Base-by-base conservation (phyloP, 2,329 filamentous ascomycete genomes). In the Stenocarpella maydis region DNA sequence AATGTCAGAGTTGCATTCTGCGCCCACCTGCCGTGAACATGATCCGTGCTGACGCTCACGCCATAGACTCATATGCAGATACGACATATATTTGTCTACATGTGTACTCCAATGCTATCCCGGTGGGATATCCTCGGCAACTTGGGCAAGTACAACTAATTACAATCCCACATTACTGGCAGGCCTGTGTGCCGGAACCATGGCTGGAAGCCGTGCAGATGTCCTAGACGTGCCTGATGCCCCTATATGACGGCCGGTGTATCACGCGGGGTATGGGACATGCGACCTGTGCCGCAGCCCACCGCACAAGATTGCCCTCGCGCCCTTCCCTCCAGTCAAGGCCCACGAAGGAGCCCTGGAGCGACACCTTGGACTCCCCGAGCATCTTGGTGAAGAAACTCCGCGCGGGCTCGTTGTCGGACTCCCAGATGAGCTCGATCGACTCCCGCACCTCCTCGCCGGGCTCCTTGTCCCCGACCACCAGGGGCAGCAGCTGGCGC, bases 251-350 rank as follows among this genome's bases (percentile, higher is more conserved):
- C n/a, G 19, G 43, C 12, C 24, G 2, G 9, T 49, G 41, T 3
- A 24, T 49, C 28, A 28, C 43, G 2, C 58, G 58, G 9, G 58
- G 58, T n/a, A 19, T 21, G 28, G 58, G 58, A 26, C 28, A 34
- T 12, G 58, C 41, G 3, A 15, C 28, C 21, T 37, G 28, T n/a
- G 43, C 28, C 15, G 43, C 41, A 4, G 28, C 4, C 64, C 68
- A 71, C 4, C 14, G 63, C 41, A 61, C 61, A 5, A 71, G 26
- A 1, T 55, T 15, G 21, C 68, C 55, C 65, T 68, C 41, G 19
- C 64, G 66, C 12, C 70, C 70, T 12, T 68, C 64, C 19, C 70
- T 52, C 50, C 53, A 65, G 45, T 71, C 70, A 14, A 54, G 61
- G 58, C 60, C 50, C 28, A 61, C 55, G 17, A 70, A 65, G 1